Evolutionary conservation across 306 rosid species (phyloP).

Genomic region (Macrotyloma uniflorum): DNA sequence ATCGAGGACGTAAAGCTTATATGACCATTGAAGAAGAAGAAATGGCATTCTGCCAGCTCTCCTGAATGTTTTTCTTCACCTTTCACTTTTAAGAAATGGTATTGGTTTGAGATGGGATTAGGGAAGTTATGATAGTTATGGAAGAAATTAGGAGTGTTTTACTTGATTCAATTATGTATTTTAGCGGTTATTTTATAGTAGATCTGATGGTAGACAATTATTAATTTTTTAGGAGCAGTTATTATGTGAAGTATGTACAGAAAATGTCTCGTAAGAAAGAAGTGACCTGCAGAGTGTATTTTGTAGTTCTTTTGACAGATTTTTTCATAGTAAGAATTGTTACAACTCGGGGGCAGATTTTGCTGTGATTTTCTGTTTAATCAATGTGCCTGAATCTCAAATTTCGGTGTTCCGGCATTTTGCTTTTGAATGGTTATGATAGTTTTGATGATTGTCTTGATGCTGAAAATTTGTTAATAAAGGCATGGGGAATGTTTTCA

Average conservation of each 20-base stretch:
- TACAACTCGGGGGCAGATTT: not conserved
- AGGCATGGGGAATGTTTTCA: no score
- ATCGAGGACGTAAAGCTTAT: not conserved
- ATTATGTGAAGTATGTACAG: not conserved
- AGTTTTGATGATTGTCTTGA: no score
- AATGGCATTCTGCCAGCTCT: no score
- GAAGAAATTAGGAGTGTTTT: not conserved
- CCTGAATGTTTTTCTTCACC: no score
- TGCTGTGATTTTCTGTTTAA: not conserved
- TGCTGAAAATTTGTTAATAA: no score
- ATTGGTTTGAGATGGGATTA: not conserved
- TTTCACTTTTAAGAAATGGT: no score
- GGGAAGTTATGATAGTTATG: not conserved
- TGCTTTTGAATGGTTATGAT: no score
- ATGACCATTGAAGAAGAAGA: not conserved
- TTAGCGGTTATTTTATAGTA: not conserved
- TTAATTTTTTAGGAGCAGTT: not conserved
- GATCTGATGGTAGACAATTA: not conserved
- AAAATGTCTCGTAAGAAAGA: not conserved
- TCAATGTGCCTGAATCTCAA: not conserved
- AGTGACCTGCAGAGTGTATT: not conserved
- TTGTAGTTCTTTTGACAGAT: not conserved
- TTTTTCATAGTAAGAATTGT: not conserved
- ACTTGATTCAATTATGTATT: not conserved
- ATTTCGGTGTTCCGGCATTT: not conserved